A percentile compares a stretch with the other conserved stretches of the same genome.
These are phyloP conservation scores for Penicillium sclerotigenum DNA, from an alignment of 2,329 filamentous ascomycete species.

Conservation along the genomic window DNA sequence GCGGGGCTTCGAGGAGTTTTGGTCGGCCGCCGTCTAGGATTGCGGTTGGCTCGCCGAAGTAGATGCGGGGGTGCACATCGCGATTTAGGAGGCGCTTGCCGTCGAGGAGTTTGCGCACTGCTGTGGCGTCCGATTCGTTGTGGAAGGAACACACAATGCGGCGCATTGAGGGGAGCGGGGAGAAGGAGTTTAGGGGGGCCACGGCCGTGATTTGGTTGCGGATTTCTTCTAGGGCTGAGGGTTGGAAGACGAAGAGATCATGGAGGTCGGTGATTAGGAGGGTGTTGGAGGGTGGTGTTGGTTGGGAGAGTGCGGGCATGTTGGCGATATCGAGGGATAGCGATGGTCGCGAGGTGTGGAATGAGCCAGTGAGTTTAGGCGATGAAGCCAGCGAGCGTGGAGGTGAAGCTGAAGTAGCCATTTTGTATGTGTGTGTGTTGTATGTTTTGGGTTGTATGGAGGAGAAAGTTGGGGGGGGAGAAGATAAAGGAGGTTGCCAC, in stretches of 20 bases:
- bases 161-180: constrained; percentile 49
- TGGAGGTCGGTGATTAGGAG: constrained; percentile 51
- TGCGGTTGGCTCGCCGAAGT: constrained; percentile 55
- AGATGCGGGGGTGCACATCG: constrained; percentile 42
- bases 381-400: constrained; percentile 2
- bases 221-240: constrained; percentile 43
- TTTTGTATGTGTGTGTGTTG: constrained; percentile 19
- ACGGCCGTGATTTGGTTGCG: constrained; percentile 42
- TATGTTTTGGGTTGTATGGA: background rate
- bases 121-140: constrained; percentile 42
- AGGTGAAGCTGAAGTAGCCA: constrained; percentile 28
- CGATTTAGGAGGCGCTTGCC: constrained; percentile 33
- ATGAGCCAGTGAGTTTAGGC: constrained; percentile 8
- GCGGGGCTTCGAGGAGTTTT: constrained; percentile 54
- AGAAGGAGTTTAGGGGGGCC: constrained; percentile 50
- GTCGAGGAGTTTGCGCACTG: constrained; percentile 45
- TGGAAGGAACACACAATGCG: constrained; percentile 52
- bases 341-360: constrained; percentile 32
- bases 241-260: constrained; percentile 47
- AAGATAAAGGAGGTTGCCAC: constrained; percentile 21
- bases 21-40: constrained; percentile 37
- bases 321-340: constrained; percentile 48
- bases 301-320: constrained; percentile 45
- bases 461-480: constrained; percentile 11
- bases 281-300: constrained; percentile 49